phyloP scores from a whole-genome alignment of 2,329 filamentous ascomycete genomes.

The Colletotrichum echinochloae region DNA sequence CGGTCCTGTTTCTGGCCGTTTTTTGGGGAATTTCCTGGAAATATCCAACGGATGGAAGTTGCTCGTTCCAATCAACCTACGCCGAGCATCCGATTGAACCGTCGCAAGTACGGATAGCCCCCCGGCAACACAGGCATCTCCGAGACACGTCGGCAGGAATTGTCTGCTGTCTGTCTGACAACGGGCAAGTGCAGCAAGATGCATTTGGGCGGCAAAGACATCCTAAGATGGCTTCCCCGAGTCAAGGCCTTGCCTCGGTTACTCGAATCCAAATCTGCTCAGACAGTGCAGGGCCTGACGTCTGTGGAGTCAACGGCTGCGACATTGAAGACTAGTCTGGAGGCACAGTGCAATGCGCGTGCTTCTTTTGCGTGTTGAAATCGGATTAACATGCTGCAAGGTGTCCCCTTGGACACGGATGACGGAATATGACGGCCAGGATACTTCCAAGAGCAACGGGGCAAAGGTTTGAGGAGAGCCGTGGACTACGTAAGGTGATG shows the following conservation, averaged over 20 bases:
- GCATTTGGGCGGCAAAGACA: background rate
- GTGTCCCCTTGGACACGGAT: background rate
- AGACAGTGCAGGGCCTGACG: background rate
- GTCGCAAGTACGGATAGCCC: conserved; percentile 4
- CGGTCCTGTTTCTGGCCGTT: background rate
- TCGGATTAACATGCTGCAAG: background rate
- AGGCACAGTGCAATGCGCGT: background rate
- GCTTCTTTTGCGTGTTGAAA: background rate
- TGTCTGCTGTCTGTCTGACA: background rate
- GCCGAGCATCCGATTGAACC: conserved; percentile 20
- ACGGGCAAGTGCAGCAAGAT: background rate
- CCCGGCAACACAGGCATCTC: background rate
- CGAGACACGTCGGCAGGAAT: background rate
- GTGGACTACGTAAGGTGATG: background rate
- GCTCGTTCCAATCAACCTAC: background rate
- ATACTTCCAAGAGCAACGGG: background rate
- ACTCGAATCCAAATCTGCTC: conserved; percentile 1
- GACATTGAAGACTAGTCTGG: background rate
- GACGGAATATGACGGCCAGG: background rate
- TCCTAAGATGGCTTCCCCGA: background rate
- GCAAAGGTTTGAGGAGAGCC: background rate
- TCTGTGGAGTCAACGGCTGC: background rate
- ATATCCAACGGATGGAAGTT: background rate
- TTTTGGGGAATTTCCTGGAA: background rate
- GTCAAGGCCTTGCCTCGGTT: background rate